Conservation (phyloP, 202 grass and related monocot genomes). For the Panicum virgatum region DNA sequence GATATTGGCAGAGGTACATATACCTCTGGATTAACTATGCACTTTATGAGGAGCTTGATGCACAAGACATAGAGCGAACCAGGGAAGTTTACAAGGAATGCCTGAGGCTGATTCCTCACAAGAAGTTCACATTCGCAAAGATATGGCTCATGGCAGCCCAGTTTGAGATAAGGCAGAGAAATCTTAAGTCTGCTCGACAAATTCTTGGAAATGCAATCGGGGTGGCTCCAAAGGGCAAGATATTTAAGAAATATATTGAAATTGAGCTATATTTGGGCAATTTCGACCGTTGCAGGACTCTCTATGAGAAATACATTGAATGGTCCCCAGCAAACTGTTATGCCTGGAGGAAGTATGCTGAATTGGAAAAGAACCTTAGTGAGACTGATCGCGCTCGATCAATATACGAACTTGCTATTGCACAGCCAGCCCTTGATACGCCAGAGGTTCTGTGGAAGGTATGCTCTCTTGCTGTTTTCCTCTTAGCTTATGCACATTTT, state of each 20-base stretch:
- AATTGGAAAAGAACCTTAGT: slow-evolving; percentile 80
- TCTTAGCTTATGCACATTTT: slow-evolving; percentile 15
- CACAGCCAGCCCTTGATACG: slow-evolving; percentile 84
- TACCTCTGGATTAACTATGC: slow-evolving; percentile 90
- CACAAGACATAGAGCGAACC: slow-evolving; percentile 63
- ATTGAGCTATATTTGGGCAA: slow-evolving; percentile 83
- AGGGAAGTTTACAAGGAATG: slow-evolving; percentile 78
- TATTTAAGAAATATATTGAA: slow-evolving; percentile 97
- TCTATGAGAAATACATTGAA: slow-evolving; percentile 91
- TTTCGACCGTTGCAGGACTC: slow-evolving; percentile 65
- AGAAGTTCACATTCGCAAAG: slow-evolving; percentile 81
- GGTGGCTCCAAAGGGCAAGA: slow-evolving; percentile 83
- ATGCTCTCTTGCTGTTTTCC: slow-evolving; percentile 16
- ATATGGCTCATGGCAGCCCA: slow-evolving; percentile 85
- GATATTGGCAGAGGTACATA: slow-evolving; percentile 89
- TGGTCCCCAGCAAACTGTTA: slow-evolving; percentile 83
- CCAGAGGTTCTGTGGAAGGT: slow-evolving; percentile 98
- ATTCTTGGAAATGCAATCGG: slow-evolving; percentile 90
- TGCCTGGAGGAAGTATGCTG: slow-evolving; percentile 90
- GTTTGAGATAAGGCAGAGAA: slow-evolving; percentile 76
- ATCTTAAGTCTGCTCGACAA: slow-evolving; percentile 59
- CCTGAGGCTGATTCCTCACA: slow-evolving; percentile 77
- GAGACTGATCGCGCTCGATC: slow-evolving; percentile 83
- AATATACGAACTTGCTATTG: slow-evolving; percentile 89
- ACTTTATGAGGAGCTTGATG: slow-evolving; percentile 83